phyloP scores from a whole-genome alignment of 2,329 filamentous ascomycete genomes.

The Calycina herbarum region DNA sequence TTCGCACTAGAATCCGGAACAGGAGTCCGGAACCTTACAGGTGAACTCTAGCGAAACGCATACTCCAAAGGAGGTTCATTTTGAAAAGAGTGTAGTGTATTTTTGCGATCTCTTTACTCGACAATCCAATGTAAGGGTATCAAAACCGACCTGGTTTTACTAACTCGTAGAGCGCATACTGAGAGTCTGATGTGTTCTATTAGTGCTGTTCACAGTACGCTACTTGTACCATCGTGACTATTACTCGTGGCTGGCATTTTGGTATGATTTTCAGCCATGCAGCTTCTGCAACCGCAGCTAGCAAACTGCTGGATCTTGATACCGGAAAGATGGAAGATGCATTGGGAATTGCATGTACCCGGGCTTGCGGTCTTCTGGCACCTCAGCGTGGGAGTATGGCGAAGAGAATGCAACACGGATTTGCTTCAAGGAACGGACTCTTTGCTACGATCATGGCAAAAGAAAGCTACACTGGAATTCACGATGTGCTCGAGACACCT shows the following conservation, averaged over 20 bases:
- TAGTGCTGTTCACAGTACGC: too few relatives aligned
- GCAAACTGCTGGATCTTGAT: slow-evolving; percentile 23
- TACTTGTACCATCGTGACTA: too few relatives aligned
- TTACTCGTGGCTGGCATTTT: slow-evolving; percentile 32
- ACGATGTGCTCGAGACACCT: slow-evolving; percentile 42
- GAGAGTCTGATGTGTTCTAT: too few relatives aligned
- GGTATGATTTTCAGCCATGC: slow-evolving; percentile 27
- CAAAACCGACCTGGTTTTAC: too few relatives aligned
- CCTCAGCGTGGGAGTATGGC: slow-evolving; percentile 42
- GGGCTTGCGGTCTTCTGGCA: slow-evolving; percentile 29
- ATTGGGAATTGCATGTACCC: slow-evolving; percentile 29
- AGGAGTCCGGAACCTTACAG: too few relatives aligned
- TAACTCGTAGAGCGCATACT: too few relatives aligned
- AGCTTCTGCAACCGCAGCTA: slow-evolving; percentile 21
- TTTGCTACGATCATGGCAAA: slow-evolving; percentile 42
- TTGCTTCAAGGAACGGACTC: slow-evolving; percentile 46
- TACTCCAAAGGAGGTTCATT: too few relatives aligned
- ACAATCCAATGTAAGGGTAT: too few relatives aligned
- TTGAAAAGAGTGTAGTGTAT: too few relatives aligned
- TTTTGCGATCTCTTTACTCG: too few relatives aligned
- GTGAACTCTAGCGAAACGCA: too few relatives aligned
- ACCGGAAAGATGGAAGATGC: slow-evolving; percentile 27
- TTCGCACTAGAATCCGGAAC: too few relatives aligned
- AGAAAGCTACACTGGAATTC: slow-evolving; percentile 44
- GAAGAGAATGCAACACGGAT: slow-evolving; percentile 49